phyloP scores from a whole-genome alignment of 768 basidiomycete species.

The Leccinum pellstonianum region DNA sequence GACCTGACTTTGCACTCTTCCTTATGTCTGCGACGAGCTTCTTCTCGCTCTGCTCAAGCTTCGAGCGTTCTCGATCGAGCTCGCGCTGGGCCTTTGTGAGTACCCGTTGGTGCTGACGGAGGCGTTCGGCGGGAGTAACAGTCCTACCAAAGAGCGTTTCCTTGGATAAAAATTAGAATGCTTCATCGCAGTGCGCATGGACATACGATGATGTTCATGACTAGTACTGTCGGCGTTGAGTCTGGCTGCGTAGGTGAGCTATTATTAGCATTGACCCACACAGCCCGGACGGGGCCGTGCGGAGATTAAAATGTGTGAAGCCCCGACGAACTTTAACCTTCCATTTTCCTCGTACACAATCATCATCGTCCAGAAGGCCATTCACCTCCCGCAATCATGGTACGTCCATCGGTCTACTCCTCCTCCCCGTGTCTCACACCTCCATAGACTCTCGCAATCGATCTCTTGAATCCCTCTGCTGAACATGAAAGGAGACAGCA shows the following conservation, averaged over 20 bases:
- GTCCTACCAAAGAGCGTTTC: slow-evolving; percentile 94
- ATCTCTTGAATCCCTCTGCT: slow-evolving; percentile 93
- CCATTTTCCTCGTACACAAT: slow-evolving; percentile 17
- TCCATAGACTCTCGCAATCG: slow-evolving; percentile 91
- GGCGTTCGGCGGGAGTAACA: slow-evolving; percentile 92
- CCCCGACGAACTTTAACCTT: slow-evolving; percentile 28
- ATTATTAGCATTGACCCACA: background rate
- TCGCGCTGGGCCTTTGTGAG: slow-evolving; percentile 97
- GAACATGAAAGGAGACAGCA: slow-evolving; percentile 86
- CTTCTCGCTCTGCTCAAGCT: slow-evolving; percentile 96
- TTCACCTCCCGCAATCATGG: slow-evolving; percentile 18
- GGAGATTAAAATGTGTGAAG: slow-evolving; percentile 17
- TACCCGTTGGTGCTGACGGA: slow-evolving; percentile 94
- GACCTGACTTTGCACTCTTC: slow-evolving; percentile 92
- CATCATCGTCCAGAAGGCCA: slow-evolving; percentile 20
- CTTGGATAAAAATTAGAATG: slow-evolving; percentile 42
- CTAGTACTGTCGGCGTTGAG: slow-evolving; percentile 18
- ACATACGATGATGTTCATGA: slow-evolving; percentile 78
- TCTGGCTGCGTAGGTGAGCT: slow-evolving; percentile 9
- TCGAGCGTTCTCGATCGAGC: slow-evolving; percentile 91
- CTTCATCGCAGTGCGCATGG: background rate
- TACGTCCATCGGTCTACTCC: slow-evolving; percentile 3
- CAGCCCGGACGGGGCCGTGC: slow-evolving; percentile 17
- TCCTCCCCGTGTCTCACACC: slow-evolving; percentile 7
- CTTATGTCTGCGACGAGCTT: slow-evolving; percentile 95